Conservation (phyloP, 768 basidiomycete genomes). For the Dacryopinax spathularia region DNA sequence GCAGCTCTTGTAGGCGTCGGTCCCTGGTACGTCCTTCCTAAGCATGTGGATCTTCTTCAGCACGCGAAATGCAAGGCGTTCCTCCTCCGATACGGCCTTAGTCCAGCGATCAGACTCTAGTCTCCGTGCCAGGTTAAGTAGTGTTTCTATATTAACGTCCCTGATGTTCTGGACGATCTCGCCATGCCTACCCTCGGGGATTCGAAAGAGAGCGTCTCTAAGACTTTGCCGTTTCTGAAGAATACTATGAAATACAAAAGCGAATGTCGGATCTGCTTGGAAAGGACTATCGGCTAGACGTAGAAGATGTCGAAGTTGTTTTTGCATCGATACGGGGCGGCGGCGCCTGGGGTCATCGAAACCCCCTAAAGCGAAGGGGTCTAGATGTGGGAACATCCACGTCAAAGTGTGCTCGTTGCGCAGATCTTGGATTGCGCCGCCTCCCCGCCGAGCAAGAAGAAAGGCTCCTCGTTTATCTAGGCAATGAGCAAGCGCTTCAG, state of each 20-base stretch:
- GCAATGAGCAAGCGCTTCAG: background rate
- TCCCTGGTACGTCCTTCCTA: constrained; percentile 18
- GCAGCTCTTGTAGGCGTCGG: constrained; percentile 17
- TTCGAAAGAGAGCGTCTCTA: constrained; percentile 24
- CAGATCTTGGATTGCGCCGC: background rate
- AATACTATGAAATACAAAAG: constrained; percentile 32
- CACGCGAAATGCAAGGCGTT: constrained; percentile 19
- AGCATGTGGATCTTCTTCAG: constrained; percentile 18
- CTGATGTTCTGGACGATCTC: constrained; percentile 19
- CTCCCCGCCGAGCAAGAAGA: background rate
- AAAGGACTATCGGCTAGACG: constrained; percentile 23
- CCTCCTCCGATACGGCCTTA: constrained; percentile 17
- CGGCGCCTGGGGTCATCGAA: constrained; percentile 24
- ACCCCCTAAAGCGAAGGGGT: constrained; percentile 32
- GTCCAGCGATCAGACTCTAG: constrained; percentile 15
- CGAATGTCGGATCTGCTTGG: constrained; percentile 29
- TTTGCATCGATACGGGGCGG: constrained; percentile 20
- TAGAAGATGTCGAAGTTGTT: constrained; percentile 26
- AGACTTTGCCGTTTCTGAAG: constrained; percentile 25
- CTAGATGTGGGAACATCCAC: constrained; percentile 30
- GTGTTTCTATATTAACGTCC: constrained; percentile 16
- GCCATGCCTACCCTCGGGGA: constrained; percentile 19
- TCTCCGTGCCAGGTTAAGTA: constrained; percentile 18
- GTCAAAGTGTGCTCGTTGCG: background rate
- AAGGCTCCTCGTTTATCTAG: background rate